phyloP scores from a whole-genome alignment of 2,329 filamentous ascomycete species.

The Cryphonectria radicalis region DNA sequence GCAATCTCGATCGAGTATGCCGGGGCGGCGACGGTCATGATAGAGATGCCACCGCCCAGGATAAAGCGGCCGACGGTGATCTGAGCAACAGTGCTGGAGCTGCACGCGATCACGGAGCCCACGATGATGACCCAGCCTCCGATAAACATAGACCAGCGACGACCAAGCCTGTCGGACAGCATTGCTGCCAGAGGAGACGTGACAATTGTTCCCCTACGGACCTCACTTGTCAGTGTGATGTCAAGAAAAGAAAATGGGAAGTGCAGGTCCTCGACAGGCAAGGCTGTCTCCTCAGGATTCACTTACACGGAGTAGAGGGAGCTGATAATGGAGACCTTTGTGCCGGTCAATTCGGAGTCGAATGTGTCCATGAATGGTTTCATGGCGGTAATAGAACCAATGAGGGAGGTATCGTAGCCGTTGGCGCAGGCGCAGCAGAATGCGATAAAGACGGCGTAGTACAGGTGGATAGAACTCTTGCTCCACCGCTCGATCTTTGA shows the following conservation, averaged over 20 bases:
- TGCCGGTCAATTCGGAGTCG: slow-evolving; percentile 42
- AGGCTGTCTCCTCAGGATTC: neutral
- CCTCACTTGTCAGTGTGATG: neutral
- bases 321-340: slow-evolving; percentile 47
- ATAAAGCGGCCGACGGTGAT: slow-evolving; percentile 53
- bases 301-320: slow-evolving; percentile 54
- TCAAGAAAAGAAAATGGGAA: no score
- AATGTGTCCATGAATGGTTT: slow-evolving; percentile 47
- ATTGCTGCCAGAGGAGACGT: slow-evolving; percentile 48
- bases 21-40: slow-evolving; percentile 54
- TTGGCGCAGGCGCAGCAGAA: slow-evolving; percentile 54
- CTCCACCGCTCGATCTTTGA: slow-evolving; percentile 49
- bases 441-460: slow-evolving; percentile 49
- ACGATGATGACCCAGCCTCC: slow-evolving; percentile 50
- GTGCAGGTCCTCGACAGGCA: neutral
- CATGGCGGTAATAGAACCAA: slow-evolving; percentile 51
- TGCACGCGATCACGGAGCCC: slow-evolving; percentile 49
- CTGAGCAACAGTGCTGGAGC: slow-evolving; percentile 41
- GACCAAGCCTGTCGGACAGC: slow-evolving; percentile 49
- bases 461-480: slow-evolving; percentile 47
- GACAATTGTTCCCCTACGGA: slow-evolving; percentile 46
- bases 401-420: slow-evolving; percentile 53
- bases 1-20: slow-evolving; percentile 53
- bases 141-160: slow-evolving; percentile 49
- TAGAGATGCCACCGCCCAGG: slow-evolving; percentile 50